Percentiles rank a stretch among this genome's conserved stretches.
Conservation (phyloP, 2,329 filamentous ascomycete species). For the Sphaerostilbella broomeana region DNA sequence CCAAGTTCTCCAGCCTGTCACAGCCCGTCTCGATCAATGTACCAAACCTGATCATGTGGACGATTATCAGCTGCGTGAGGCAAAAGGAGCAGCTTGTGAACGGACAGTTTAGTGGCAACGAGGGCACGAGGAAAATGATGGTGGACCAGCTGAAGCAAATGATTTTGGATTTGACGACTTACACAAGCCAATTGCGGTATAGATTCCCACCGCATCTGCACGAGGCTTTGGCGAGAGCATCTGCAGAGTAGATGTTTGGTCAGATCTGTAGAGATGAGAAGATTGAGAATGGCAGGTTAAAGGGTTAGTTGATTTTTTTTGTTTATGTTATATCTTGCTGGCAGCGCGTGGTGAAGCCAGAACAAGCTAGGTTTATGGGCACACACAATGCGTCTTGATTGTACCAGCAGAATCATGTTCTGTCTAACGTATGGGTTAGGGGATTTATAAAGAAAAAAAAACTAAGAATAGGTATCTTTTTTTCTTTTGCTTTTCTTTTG, state of each 20-base stretch:
- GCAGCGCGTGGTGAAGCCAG: no score
- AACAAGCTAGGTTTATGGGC: no score
- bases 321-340: no score
- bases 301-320: no score
- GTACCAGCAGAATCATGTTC: no score
- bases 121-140: slow-evolving; percentile 55
- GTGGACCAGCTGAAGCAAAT: slow-evolving; percentile 69
- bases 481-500: no score
- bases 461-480: no score
- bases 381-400: no score
- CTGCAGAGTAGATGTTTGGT: slow-evolving; percentile 54
- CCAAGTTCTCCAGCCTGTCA: slow-evolving; percentile 71
- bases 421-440: no score
- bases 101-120: slow-evolving; percentile 68
- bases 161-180: slow-evolving; percentile 86
- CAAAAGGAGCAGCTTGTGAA: slow-evolving; percentile 66
- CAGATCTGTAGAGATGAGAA: neutral
- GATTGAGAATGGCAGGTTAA: no score
- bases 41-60: slow-evolving; percentile 89
- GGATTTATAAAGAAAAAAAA: no score
- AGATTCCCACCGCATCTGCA: slow-evolving; percentile 81
- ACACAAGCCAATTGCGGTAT: slow-evolving; percentile 87
- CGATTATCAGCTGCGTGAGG: slow-evolving; percentile 75
- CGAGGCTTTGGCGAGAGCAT: slow-evolving; percentile 78
- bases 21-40: slow-evolving; percentile 82